Base-by-base conservation (phyloP, 768 basidiomycete species). In the Lepiota subincarnata region DNA sequence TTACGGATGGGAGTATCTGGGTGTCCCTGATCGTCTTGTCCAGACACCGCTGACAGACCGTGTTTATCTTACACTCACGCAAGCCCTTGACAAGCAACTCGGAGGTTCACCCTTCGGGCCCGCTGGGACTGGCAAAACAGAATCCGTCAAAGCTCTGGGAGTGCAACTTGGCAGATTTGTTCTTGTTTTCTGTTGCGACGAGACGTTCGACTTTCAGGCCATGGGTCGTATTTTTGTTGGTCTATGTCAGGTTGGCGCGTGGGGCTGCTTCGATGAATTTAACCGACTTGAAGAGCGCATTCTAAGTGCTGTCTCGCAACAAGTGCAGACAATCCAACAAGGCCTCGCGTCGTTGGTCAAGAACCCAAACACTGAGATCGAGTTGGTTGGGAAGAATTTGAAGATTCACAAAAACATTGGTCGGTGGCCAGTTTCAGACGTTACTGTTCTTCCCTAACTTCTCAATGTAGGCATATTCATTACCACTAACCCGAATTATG, bases 161-260 rank as follows among this genome's bases (percentile, higher is more conserved):
- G 92, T 98, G 1, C 95, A 97, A 62, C 83, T 99, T 4, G 97
- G 97, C 37, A 86, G 97, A 35, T 99, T 99, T 64, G 97, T 99
- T n/a, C 79, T 99, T 44, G 97, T 99, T n/a, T 99, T 99, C 74
- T 98, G 97, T 67, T 99, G 97, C 64, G 97, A 99, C 69, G 97
- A 99, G 68, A 97, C 92, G 0, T 98, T 99, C 70, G 97, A 99
- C 70, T 98, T 98, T 78, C 95, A 98, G 67, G 97, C 97, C 1
- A 98, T 99, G 97, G 97, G 97, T 58, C 90, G 97, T 58, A 98
- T 99, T 61, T 99, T 99, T 66, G 86, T 98, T 62, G 97, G 97
- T 48, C 81, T 99, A 12, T 99, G 97, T 72, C 95, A 97, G 76
- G 97, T 98, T 34, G 97, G 97, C 28, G 97, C 97, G 0, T 99